Conservation (phyloP, 768 basidiomycete species). For the Suillus fuscotomentosus region DNA sequence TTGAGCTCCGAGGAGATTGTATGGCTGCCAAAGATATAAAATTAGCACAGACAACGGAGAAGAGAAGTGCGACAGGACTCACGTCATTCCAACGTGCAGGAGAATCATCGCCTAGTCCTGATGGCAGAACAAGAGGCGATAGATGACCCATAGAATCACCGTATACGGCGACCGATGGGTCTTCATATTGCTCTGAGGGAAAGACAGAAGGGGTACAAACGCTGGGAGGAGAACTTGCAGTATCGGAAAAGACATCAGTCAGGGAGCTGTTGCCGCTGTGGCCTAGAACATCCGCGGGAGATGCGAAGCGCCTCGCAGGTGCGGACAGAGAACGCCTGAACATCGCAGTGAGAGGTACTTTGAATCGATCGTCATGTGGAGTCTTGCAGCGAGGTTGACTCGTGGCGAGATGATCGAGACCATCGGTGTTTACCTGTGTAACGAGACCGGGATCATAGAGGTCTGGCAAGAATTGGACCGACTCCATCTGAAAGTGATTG, state of each 20-base stretch:
- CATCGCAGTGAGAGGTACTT: slow-evolving; percentile 59
- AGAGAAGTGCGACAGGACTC: slow-evolving; percentile 17
- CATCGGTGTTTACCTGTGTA: slow-evolving; percentile 2
- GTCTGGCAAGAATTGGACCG: not conserved
- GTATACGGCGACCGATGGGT: slow-evolving; percentile 19
- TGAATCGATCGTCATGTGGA: slow-evolving; percentile 35
- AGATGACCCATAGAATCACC: slow-evolving; percentile 25
- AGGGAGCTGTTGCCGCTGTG: slow-evolving; percentile 23
- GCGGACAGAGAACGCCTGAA: slow-evolving; percentile 64
- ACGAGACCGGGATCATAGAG: not conserved
- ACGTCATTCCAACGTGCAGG: slow-evolving; percentile 35
- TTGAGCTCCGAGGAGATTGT: slow-evolving; percentile 31
- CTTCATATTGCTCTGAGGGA: slow-evolving; percentile 21
- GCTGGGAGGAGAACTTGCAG: slow-evolving; percentile 19
- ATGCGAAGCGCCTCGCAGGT: slow-evolving; percentile 35
- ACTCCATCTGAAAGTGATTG: slow-evolving; percentile 8
- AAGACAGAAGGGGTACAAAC: slow-evolving; percentile 11
- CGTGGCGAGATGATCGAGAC: slow-evolving; percentile 3
- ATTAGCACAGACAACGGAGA: slow-evolving; percentile 13
- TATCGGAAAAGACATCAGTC: slow-evolving; percentile 30
- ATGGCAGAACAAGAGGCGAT: slow-evolving; percentile 31
- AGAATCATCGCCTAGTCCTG: slow-evolving; percentile 25
- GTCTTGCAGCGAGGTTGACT: slow-evolving; percentile 26
- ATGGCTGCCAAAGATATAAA: slow-evolving; percentile 28
- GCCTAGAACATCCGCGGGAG: slow-evolving; percentile 10